Evolutionary conservation across 106 monocot genomes (phyloP).

Genomic region (Dendrobium nobile): DNA sequence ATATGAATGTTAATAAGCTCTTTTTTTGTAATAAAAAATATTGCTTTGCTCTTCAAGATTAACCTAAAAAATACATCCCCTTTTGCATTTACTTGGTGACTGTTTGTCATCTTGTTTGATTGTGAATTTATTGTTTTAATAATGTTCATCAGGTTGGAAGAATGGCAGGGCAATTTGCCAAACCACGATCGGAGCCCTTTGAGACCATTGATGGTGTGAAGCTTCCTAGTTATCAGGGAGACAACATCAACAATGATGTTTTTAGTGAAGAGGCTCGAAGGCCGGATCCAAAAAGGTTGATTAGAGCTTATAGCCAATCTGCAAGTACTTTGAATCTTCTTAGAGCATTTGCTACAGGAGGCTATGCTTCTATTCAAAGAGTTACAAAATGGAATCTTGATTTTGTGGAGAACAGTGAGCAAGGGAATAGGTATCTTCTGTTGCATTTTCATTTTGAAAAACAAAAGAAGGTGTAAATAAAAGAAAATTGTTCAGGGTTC

Average conservation of each 20-base stretch:
- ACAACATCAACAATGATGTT: constrained; percentile 16
- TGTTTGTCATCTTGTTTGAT: background rate
- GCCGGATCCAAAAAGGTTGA: constrained; percentile 14
- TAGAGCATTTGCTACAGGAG: background rate
- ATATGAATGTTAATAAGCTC: no score
- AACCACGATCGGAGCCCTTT: constrained; percentile 16
- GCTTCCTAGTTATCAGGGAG: constrained; percentile 15
- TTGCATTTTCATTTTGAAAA: background rate
- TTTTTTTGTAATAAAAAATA: background rate
- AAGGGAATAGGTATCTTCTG: background rate
- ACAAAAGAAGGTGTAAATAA: background rate
- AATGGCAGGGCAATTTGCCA: constrained; percentile 26
- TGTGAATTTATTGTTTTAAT: background rate
- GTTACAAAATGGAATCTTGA: background rate
- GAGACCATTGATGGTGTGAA: constrained; percentile 18
- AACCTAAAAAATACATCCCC: background rate
- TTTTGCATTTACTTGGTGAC: background rate
- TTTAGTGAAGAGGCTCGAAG: constrained; percentile 17
- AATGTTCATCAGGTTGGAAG: constrained; percentile 9
- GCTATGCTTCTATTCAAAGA: background rate
- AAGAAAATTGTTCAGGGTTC: background rate
- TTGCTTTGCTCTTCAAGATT: background rate
- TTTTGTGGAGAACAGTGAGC: background rate
- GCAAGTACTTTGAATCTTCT: constrained; percentile 6
- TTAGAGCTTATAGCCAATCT: constrained; percentile 15